Evolutionary conservation across 1,284 basidiomycete species (phyloP), one percentile per base, ranked within the genome.

Genomic region (Moesziomyces sp.): DNA sequence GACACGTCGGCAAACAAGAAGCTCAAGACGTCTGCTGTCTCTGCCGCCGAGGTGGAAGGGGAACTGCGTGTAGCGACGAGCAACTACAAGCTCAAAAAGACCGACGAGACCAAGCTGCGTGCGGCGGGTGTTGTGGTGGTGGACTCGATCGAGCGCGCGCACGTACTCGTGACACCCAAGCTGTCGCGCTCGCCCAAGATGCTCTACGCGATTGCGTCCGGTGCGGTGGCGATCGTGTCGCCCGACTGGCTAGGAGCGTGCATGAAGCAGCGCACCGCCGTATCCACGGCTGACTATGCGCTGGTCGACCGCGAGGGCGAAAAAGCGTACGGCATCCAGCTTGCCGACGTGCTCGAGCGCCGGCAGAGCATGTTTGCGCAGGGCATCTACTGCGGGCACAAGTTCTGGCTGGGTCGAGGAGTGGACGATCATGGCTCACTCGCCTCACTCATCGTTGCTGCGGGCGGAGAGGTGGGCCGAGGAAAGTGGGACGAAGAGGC

Each of bases 151-250:
- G 65, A 69, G 50, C 35, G 51, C n/a, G 71, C 71, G n/a, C 47
- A 74, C 21, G 54, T 69, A 5, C 38, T 74, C n/a, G 66, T 74
- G 14, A 56, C 66, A n/a, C 61, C 71, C 16, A 62, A 58, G 33
- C 16, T 74, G 11, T 68, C 65, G 50, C 65, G 71, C 24, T 56
- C 66, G 45, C 65, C 61, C 46, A 74, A 74, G 66, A 74, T 74
- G 71, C 66, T 74, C 4, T 56, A 58, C 19, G 71, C 71, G 3
- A 74, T 74, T 19, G 71, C 71, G 10, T 64, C 50, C 4, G 71
- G 71, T 6, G 45, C 19, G 43, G 45, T 69, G 3, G 56, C 46
- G 1, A 69, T 74, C 23, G 47, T 69, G 13, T 57, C 60, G 50
- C 66, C 71, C 6, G 59, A 62, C n/a, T 74, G 71, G 71, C 46